These are phyloP conservation scores for Fusarium nurragi DNA, from an alignment of 2,329 filamentous ascomycete genomes.

Conservation along the genomic window DNA sequence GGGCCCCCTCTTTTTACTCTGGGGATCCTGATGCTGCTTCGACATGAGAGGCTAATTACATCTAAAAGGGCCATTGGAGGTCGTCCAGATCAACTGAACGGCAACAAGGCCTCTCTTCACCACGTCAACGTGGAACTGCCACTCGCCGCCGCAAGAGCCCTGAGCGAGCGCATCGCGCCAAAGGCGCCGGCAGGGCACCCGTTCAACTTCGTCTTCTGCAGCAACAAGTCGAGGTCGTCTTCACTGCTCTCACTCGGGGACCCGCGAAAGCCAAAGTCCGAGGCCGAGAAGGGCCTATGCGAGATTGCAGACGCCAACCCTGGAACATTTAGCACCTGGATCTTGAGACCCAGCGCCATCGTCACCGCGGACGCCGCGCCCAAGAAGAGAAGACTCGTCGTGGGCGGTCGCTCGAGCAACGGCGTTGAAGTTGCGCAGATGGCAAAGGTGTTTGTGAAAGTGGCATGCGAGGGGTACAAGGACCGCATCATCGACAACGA, in stretches of 20 bases:
- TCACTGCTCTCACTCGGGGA: slow-evolving; percentile 51
- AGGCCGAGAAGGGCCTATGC: slow-evolving; percentile 53
- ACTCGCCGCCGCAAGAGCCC: slow-evolving; percentile 65
- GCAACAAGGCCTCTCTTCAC: slow-evolving; percentile 54
- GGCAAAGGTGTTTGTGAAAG: slow-evolving; percentile 49
- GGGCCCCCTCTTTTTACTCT: slow-evolving; percentile 37
- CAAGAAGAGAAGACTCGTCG: slow-evolving; percentile 42
- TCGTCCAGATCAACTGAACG: slow-evolving; percentile 57
- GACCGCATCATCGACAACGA: slow-evolving; percentile 50
- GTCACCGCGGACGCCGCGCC: slow-evolving; percentile 41
- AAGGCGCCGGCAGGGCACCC: slow-evolving; percentile 45
- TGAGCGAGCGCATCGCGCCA: slow-evolving; percentile 51
- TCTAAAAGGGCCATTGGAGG: slow-evolving; percentile 53
- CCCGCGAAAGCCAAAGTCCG: slow-evolving; percentile 51
- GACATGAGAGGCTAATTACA: slow-evolving; percentile 1
- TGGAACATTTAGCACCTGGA: slow-evolving; percentile 49
- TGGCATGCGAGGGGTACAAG: slow-evolving; percentile 51
- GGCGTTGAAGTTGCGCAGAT: slow-evolving; percentile 51
- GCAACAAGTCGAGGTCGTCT: slow-evolving; percentile 50
- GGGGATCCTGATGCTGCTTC: background rate
- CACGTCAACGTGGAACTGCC: slow-evolving; percentile 70
- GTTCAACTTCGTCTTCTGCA: slow-evolving; percentile 58
- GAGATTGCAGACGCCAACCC: slow-evolving; percentile 49
- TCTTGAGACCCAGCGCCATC: slow-evolving; percentile 51
- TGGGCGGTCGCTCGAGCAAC: slow-evolving; percentile 44